phyloP scores from a whole-genome alignment of 208 protist species.

The Trypanosoma caninum region DNA sequence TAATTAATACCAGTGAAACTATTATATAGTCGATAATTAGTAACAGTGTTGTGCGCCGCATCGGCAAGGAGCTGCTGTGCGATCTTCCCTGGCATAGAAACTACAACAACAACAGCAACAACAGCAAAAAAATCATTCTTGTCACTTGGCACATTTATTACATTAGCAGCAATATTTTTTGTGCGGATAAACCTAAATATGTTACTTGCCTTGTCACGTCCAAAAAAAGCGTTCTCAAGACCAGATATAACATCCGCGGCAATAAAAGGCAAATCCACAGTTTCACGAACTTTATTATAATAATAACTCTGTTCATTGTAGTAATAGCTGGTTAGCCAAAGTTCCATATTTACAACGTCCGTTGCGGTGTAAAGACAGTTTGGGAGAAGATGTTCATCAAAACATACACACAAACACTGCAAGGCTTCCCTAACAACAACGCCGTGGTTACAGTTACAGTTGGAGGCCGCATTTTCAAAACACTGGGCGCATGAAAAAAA shows the following conservation, averaged over 20 bases:
- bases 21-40: constrained; percentile 1
- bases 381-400: constrained; percentile 34
- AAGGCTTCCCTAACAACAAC: constrained; percentile 9
- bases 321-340: constrained; percentile 15
- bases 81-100: constrained; percentile 33
- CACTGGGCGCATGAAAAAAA: background rate
- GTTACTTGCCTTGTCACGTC: no score
- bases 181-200: no score
- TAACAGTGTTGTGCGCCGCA: background rate
- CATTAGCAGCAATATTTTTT: no score
- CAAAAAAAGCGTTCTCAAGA: no score
- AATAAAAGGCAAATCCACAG: background rate
- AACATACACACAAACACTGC: constrained; percentile 32
- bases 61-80: constrained; percentile 31
- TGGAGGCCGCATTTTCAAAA: no score
- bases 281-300: background rate
- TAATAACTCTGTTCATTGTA: background rate
- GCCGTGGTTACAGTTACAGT: constrained; percentile 37
- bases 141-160: constrained; percentile 1
- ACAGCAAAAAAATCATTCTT: no score
- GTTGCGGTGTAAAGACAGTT: constrained; percentile 41
- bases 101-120: constrained; percentile 7
- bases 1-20: background rate
- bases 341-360: constrained; percentile 20
- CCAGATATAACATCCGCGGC: constrained; percentile 5